Evolutionary conservation across 2,329 filamentous ascomycete genomes (phyloP).

Genomic region (Alternaria arborescens): DNA sequence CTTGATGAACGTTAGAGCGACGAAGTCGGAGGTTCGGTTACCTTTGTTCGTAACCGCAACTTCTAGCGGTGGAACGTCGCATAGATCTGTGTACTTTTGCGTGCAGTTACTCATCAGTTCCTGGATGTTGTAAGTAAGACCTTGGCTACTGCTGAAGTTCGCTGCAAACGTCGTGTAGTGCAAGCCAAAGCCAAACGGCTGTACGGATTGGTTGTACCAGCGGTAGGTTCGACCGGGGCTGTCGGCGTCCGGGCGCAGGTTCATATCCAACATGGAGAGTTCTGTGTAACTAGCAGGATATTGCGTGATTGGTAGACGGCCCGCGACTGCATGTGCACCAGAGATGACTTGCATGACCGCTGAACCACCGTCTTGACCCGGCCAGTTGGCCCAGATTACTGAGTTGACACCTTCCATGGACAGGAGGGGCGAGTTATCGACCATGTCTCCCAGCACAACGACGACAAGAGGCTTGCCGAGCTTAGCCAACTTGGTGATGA

Average conservation of each 20-base stretch:
- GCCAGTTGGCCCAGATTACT: conserved; percentile 67
- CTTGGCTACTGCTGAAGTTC: background rate
- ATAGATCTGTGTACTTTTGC: background rate
- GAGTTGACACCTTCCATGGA: conserved; percentile 59
- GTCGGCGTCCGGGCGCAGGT: conserved; percentile 56
- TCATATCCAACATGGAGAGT: conserved; percentile 65
- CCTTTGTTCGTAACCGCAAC: conserved; percentile 55
- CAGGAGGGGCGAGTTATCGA: conserved; percentile 62
- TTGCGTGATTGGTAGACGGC: conserved; percentile 63
- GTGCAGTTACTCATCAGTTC: background rate
- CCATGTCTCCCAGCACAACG: conserved; percentile 61
- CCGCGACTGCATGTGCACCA: conserved; percentile 61
- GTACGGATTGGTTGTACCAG: conserved; percentile 64
- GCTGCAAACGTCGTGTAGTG: conserved; percentile 66
- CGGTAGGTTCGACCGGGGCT: conserved; percentile 66
- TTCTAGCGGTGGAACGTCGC: background rate
- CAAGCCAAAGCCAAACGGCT: conserved; percentile 64
- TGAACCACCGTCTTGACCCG: conserved; percentile 66
- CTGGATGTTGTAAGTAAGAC: background rate
- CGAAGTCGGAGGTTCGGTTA: conserved; percentile 60
- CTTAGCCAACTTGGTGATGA: conserved; percentile 59
- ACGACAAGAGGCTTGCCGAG: conserved; percentile 62
- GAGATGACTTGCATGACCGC: conserved; percentile 65
- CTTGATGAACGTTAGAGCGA: conserved; percentile 61
- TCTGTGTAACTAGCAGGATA: conserved; percentile 63